phyloP scores from a whole-genome alignment of 2,329 filamentous ascomycete species.

The Colletotrichum higginsianum region DNA sequence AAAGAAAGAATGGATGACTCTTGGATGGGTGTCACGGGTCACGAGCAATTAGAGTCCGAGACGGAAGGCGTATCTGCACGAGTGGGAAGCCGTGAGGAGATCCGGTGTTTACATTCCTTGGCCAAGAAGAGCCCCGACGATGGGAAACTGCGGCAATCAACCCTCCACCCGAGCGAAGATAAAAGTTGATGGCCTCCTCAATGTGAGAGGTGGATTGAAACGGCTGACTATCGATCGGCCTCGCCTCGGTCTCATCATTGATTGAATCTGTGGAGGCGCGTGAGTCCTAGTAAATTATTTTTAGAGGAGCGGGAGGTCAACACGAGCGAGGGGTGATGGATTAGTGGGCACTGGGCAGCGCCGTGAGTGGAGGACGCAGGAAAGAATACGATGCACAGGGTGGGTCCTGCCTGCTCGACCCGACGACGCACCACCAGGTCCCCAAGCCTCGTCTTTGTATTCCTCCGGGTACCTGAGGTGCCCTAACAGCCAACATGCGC shows the following conservation, averaged over 20 bases:
- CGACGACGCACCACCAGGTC: slow-evolving; percentile 14
- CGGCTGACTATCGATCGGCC: slow-evolving; percentile 21
- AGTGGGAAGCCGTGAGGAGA: slow-evolving; percentile 13
- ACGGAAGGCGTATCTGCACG: slow-evolving; percentile 4
- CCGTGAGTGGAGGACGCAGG: slow-evolving; percentile 13
- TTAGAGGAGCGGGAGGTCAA: slow-evolving; percentile 36
- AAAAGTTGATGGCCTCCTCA: not conserved
- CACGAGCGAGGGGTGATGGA: slow-evolving; percentile 31
- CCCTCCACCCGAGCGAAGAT: not conserved
- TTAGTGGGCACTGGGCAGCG: slow-evolving; percentile 1
- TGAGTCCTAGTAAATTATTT: slow-evolving; percentile 32
- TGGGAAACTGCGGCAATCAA: not conserved
- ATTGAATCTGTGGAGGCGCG: slow-evolving; percentile 37
- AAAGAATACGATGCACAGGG: slow-evolving; percentile 38
- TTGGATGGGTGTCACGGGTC: not conserved
- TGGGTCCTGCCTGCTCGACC: slow-evolving; percentile 27
- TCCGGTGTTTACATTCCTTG: slow-evolving; percentile 5
- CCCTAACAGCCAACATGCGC: not conserved
- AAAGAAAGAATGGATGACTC: not conserved
- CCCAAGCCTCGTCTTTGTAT: slow-evolving; percentile 1
- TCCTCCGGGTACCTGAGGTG: not conserved
- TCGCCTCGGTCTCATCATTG: slow-evolving; percentile 33
- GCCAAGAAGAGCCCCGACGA: not conserved
- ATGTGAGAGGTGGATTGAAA: slow-evolving; percentile 10
- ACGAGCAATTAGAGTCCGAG: slow-evolving; percentile 2